A percentile compares a stretch with the other conserved stretches of the same genome.
Conservation (phyloP, 768 basidiomycete species). For the Tubosaeta sp. region DNA sequence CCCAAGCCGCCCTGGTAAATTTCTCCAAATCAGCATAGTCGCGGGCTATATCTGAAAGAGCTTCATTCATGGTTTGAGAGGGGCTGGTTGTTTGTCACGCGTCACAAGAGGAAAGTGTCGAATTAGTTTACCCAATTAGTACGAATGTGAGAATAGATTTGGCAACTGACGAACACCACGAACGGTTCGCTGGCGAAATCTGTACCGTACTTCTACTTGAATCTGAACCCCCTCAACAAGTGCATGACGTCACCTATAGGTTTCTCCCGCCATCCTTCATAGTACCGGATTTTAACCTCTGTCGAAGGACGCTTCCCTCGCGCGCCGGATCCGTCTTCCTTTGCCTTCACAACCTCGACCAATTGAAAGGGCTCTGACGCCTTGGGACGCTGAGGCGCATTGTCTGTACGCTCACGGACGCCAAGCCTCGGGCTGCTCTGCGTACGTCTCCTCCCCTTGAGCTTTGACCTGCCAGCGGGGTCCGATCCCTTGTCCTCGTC, state of each 20-base stretch:
- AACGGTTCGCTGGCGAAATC: no score
- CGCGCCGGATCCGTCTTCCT: background rate
- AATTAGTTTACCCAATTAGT: no score
- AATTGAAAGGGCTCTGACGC: background rate
- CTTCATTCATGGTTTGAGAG: no score
- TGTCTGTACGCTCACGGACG: background rate
- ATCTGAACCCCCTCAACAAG: conserved; percentile 24
- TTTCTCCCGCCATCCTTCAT: conserved; percentile 21
- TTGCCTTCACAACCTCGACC: background rate
- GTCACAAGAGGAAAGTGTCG: no score
- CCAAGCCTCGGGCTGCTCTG: background rate
- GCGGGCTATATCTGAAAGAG: no score
- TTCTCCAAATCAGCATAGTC: no score
- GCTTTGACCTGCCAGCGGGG: background rate
- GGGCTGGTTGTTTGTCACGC: no score
- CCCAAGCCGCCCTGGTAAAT: background rate
- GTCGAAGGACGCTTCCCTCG: background rate
- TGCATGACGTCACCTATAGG: conserved; percentile 28
- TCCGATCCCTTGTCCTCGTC: background rate
- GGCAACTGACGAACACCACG: no score
- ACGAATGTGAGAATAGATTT: no score
- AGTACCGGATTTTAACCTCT: conserved; percentile 8
- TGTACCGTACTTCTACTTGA: conserved; percentile 4
- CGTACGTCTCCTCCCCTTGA: background rate
- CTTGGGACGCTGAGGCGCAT: background rate